Base-by-base conservation (phyloP, 2,329 filamentous ascomycete species). In the Lecanicillium sp. region DNA sequence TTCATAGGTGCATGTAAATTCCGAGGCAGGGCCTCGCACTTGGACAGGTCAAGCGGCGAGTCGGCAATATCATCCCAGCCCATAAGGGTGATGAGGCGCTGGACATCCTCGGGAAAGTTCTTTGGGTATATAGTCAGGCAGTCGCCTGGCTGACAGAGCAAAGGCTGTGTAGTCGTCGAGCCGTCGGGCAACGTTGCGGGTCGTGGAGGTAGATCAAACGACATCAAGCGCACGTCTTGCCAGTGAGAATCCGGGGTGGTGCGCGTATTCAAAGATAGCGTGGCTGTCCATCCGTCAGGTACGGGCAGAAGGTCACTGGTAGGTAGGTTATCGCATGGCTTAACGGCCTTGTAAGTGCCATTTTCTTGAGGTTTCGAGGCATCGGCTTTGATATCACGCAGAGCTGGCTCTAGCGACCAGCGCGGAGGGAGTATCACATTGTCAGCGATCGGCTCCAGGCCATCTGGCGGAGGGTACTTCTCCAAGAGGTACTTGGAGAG, bases 151-250 rank as follows among this genome's bases (percentile, higher is more conserved):
- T 83, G 38, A 63, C 69, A 62, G 68, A 64, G 38, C 59, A 64
- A 44, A 2, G 56, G 53, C 2, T 58, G 19, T 15, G 52, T 46
- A 53, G n/a, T 48, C 33, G 32, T 38, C 27, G 19, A 48, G 51
- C 52, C 42, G 29, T 39, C 32, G 20, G 23, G 19, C 5, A 6
- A 2, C n/a, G 23, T 7, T 1, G 11, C 15, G 23, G 11, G 23
- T n/a, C 42, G 66, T 10, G 62, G 36, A 1, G 24, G 36, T 4
- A 80, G 56, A 8, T 70, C 72, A 12, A 97, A 72, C 2, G 72
- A 75, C n/a, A 96, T 67, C 44, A 87, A 79, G 0, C 93, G 86
- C 37, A 97, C 91, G 68, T 98, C 93, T 69, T 98, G 93, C 84
- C 89, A 96, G 67, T 98, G 93, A 2, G 72, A 70, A 1, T 64